phyloP scores from a whole-genome alignment of 2,329 filamentous ascomycete species.

The Colletotrichum euphorbiae region DNA sequence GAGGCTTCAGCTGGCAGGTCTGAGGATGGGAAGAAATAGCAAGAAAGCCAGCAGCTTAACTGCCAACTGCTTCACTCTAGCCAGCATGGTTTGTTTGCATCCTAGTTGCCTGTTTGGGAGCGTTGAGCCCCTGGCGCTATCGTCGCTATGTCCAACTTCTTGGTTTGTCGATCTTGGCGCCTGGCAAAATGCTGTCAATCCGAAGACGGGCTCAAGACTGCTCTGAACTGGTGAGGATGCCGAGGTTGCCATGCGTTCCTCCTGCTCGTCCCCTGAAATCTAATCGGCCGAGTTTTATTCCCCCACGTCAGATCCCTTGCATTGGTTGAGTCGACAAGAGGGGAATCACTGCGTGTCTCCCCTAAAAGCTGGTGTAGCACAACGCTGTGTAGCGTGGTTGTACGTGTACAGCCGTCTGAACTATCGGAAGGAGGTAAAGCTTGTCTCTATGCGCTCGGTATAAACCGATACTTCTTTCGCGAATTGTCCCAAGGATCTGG shows the following conservation, averaged over 20 bases:
- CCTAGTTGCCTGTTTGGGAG: constrained; percentile 14
- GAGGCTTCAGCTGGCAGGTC: constrained; percentile 18
- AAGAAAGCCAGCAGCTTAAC: not conserved
- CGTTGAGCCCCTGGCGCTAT: constrained; percentile 29
- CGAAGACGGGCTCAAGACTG: constrained; percentile 23
- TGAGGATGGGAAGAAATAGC: constrained; percentile 5
- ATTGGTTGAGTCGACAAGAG: constrained; percentile 8
- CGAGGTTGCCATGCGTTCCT: not conserved
- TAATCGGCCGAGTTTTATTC: not conserved
- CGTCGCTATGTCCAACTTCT: constrained; percentile 34
- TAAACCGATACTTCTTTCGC: constrained; percentile 12
- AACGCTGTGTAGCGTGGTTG: constrained; percentile 2
- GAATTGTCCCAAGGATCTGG: constrained; percentile 11
- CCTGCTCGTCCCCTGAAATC: not conserved
- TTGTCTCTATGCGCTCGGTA: constrained; percentile 20
- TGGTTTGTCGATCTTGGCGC: constrained; percentile 36
- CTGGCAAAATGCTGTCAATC: constrained; percentile 31
- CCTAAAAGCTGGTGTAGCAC: not conserved
- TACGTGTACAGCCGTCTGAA: constrained; percentile 21
- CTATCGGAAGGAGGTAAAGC: constrained; percentile 23
- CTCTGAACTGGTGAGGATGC: constrained; percentile 2
- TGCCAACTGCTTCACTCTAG: constrained; percentile 10
- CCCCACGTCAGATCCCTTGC: constrained; percentile 3
- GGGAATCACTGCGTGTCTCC: constrained; percentile 3
- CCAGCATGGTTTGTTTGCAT: constrained; percentile 20